Base-by-base conservation (phyloP, 495 filamentous ascomycete genomes). In the Podospora didyma region DNA sequence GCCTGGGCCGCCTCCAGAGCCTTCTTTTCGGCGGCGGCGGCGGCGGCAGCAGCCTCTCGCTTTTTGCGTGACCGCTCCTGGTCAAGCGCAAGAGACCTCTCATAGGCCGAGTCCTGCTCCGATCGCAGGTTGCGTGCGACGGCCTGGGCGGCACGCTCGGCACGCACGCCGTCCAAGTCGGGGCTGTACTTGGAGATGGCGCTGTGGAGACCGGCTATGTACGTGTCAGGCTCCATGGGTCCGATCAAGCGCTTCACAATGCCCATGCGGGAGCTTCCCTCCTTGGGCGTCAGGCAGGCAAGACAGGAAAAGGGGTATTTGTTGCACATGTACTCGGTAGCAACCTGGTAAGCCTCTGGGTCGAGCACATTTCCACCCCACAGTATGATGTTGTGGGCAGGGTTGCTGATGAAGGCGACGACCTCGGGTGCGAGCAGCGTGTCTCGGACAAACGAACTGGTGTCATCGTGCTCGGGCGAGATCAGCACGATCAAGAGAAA, bases 331-430 rank as follows among this genome's bases (percentile, higher is more conserved):
- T 97, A 82, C 26, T 89, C 87, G 31, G 81, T 82, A 31, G 91
- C 82, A 22, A 96, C 90, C 68, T 97, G 91, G 67, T 96, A 97
- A 5, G 92, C 88, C 70, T 98, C 94, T 4, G 90, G 85, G 64
- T 98, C 94, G 59, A 88, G 84, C 1, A 97, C 87, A 57, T 87
- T 95, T 19, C 95, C 94, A 19, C 84, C 90, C 94, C 94, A 98
- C 3, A 97, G 67, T 2, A 97, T 75, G 41, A 97, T 81, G 59
- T 89, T 86, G 65, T 92, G 88, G 35, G 75, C 72, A 2, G 84
- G 79, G 56, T 90, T 79, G 52, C 82, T 87, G 65, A 97, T 62
- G 56, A 89, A 96, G 22, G 75, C 68, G 17, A 86, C 76, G 2
- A 96, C 82, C 46, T 93, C 86, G 17, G 82, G 82, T 11, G 87